Percentiles rank a stretch among this genome's conserved stretches.
phyloP scores from a whole-genome alignment of 148 eudicot genomes.

The Dysphania ambrosioides region DNA sequence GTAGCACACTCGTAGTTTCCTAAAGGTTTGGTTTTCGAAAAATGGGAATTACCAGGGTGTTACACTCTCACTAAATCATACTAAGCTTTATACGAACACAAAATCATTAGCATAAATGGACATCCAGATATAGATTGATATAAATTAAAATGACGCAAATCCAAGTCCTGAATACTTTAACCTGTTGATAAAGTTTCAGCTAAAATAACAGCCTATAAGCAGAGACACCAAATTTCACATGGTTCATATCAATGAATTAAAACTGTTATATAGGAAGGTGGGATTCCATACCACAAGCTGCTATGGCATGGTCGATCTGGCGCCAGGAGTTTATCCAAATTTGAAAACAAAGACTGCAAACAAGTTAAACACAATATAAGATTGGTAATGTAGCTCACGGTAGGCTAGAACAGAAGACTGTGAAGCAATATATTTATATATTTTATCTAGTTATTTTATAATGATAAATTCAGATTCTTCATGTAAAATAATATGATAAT shows the following conservation, averaged over 20 bases:
- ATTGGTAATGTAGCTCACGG: no score
- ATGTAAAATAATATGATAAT: no score
- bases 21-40: no score
- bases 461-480: no score
- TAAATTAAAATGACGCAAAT: no score
- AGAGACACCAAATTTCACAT: background rate
- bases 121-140: background rate
- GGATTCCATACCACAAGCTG: slow-evolving; percentile 31
- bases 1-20: no score
- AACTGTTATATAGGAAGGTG: background rate
- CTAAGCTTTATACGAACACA: background rate
- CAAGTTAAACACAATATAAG: background rate
- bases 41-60: no score
- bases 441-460: no score
- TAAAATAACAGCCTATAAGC: background rate
- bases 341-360: slow-evolving; percentile 31
- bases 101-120: background rate
- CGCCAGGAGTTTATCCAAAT: slow-evolving; percentile 31
- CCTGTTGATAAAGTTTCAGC: background rate
- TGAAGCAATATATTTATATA: no score
- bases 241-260: background rate
- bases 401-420: no score
- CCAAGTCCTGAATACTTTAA: no score
- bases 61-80: no score
- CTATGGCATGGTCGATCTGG: slow-evolving; percentile 36